Percentiles rank a stretch among this genome's conserved stretches.
These are phyloP conservation scores for Saccharomycopsis selenospora DNA, from an alignment of 805 yeast species.

Conservation along the genomic window DNA sequence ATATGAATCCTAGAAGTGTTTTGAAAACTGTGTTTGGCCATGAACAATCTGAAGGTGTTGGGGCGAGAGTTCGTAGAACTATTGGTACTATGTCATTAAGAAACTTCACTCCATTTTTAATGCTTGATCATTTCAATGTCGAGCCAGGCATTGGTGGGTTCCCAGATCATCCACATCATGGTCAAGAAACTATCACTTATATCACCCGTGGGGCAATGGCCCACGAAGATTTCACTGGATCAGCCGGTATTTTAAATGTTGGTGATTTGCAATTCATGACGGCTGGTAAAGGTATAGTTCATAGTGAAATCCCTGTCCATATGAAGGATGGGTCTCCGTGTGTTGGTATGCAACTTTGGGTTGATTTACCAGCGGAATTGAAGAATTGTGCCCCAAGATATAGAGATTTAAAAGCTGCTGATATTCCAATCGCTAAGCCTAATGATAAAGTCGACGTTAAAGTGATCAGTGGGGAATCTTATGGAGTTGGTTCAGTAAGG, in stretches of 20 bases:
- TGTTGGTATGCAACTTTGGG: slow-evolving; percentile 83
- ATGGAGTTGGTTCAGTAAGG: slow-evolving; percentile 66
- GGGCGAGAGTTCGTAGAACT: slow-evolving; percentile 75
- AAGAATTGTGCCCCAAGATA: slow-evolving; percentile 66
- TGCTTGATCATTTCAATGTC: slow-evolving; percentile 73
- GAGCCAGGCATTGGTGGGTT: slow-evolving; percentile 63
- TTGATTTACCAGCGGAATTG: slow-evolving; percentile 60
- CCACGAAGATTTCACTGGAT: slow-evolving; percentile 83
- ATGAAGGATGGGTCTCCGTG: slow-evolving; percentile 42
- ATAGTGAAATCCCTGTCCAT: slow-evolving; percentile 75
- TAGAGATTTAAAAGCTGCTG: slow-evolving; percentile 43
- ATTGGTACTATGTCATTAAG: slow-evolving; percentile 62
- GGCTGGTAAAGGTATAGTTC: slow-evolving; percentile 81
- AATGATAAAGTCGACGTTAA: slow-evolving; percentile 55
- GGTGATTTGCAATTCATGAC: slow-evolving; percentile 93
- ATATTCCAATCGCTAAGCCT: slow-evolving; percentile 52
- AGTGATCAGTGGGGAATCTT: slow-evolving; percentile 69
- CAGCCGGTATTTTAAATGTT: slow-evolving; percentile 64
- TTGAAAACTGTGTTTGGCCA: slow-evolving; percentile 46
- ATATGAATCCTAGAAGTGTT: slow-evolving; percentile 35
- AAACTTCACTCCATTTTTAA: slow-evolving; percentile 74
- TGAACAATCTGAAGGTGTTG: slow-evolving; percentile 78
- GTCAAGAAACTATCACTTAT: slow-evolving; percentile 74
- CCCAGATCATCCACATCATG: slow-evolving; percentile 80
- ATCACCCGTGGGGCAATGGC: slow-evolving; percentile 60